These are phyloP conservation scores for Batkoa obscura DNA, from an alignment of 371 early-diverging fungal species.

Conservation along the genomic window DNA sequence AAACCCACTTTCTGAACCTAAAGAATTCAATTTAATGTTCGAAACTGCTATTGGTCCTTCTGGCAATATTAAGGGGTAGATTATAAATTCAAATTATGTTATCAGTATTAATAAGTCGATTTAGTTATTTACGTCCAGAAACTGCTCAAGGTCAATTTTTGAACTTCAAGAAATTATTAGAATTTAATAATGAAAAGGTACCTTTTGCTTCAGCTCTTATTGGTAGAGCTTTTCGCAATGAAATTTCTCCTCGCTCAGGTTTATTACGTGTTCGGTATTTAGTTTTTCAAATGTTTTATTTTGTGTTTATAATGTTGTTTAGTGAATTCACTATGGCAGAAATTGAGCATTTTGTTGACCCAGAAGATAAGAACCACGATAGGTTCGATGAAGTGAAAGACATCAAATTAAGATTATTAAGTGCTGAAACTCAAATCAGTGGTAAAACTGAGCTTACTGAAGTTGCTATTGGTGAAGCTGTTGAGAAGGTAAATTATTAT, in stretches of 20 bases:
- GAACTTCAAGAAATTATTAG: slow-evolving; percentile 94
- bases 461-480: slow-evolving; percentile 91
- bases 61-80: slow-evolving; percentile 74
- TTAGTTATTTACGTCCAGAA: slow-evolving; percentile 92
- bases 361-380: slow-evolving; percentile 80
- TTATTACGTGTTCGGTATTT: slow-evolving; percentile 86
- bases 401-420: slow-evolving; percentile 54
- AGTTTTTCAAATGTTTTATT: not conserved
- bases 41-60: slow-evolving; percentile 96
- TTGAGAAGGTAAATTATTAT: slow-evolving; percentile 27
- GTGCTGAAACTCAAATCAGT: slow-evolving; percentile 52
- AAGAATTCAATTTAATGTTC: slow-evolving; percentile 99
- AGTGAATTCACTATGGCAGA: slow-evolving; percentile 99
- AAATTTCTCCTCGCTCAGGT: slow-evolving; percentile 97
- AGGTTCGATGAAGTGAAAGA: slow-evolving; percentile 75
- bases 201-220: slow-evolving; percentile 98
- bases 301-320: not conserved
- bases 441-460: slow-evolving; percentile 46
- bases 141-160: slow-evolving; percentile 99
- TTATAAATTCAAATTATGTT: not conserved
- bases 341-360: slow-evolving; percentile 99
- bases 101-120: slow-evolving; percentile 1
- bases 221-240: slow-evolving; percentile 99
- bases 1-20: slow-evolving; percentile 77
- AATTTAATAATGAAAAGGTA: slow-evolving; percentile 96